Conservation (phyloP, 805 yeast genomes). For the Wickerhamiella nectarea region DNA sequence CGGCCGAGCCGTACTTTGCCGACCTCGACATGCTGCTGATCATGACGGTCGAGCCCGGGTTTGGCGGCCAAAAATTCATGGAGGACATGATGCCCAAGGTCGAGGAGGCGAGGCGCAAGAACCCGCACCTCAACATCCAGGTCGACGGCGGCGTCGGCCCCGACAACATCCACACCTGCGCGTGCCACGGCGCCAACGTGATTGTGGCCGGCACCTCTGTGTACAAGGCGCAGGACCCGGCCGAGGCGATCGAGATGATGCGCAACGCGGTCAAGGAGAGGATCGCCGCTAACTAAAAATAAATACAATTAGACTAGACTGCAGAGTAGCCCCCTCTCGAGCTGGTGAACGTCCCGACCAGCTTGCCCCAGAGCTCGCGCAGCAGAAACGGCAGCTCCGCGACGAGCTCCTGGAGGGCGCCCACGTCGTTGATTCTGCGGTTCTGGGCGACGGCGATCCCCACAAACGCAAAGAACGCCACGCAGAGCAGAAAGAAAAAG, state of each 20-base stretch:
- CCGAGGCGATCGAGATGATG: slow-evolving; percentile 55
- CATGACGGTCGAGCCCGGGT: slow-evolving; percentile 98
- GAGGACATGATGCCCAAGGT: slow-evolving; percentile 94
- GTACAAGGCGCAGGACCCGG: slow-evolving; percentile 71
- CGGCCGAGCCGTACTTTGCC: slow-evolving; percentile 58
- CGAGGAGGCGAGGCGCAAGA: slow-evolving; percentile 52
- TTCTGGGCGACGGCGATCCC: slow-evolving; percentile 55
- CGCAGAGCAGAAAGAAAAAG: slow-evolving; percentile 61
- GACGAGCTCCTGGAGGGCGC: slow-evolving; percentile 32
- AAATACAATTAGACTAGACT: slow-evolving; percentile 33
- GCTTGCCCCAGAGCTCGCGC: slow-evolving; percentile 56
- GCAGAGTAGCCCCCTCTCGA: slow-evolving; percentile 88
- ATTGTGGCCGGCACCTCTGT: slow-evolving; percentile 96
- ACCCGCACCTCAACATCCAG: slow-evolving; percentile 74
- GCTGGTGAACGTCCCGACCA: slow-evolving; percentile 53
- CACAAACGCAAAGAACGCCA: slow-evolving; percentile 57
- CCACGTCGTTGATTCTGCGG: slow-evolving; percentile 50
- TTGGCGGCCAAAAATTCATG: slow-evolving; percentile 97
- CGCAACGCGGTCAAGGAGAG: slow-evolving; percentile 47
- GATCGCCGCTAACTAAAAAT: not conserved
- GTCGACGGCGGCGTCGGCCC: slow-evolving; percentile 94
- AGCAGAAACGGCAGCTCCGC: slow-evolving; percentile 63
- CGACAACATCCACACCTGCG: slow-evolving; percentile 73
- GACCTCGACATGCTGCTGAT: slow-evolving; percentile 85
- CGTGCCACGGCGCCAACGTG: slow-evolving; percentile 95